phyloP scores from a whole-genome alignment of 169 alveolate genomes.

The Babesia gibsoni region DNA sequence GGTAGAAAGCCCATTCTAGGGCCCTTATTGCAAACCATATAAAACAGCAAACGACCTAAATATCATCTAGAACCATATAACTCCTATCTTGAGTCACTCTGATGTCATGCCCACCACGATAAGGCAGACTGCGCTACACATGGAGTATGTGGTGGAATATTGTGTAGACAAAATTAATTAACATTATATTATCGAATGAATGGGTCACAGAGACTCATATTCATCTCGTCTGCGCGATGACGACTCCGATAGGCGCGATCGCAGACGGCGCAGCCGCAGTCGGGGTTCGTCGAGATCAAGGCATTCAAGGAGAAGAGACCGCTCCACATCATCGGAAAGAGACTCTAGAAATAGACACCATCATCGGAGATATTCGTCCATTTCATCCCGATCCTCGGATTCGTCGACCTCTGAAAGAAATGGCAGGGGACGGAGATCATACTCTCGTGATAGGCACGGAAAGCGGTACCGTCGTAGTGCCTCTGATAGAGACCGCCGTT shows the following conservation, averaged over 20 bases:
- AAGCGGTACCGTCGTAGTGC: not conserved
- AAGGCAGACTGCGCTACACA: no score
- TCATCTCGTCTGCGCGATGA: slow-evolving; percentile 30
- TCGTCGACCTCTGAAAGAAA: not conserved
- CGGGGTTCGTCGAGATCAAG: not conserved
- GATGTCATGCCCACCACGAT: no score
- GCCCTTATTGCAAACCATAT: no score
- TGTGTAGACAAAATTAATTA: no score
- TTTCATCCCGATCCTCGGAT: slow-evolving; percentile 1
- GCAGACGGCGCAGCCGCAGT: slow-evolving; percentile 39
- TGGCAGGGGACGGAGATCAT: not conserved
- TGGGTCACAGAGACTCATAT: slow-evolving; percentile 29
- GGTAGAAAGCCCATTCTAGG: no score
- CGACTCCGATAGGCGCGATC: slow-evolving; percentile 32
- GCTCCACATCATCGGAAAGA: slow-evolving; percentile 16
- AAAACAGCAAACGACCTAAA: no score
- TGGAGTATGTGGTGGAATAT: no score
- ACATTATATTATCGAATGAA: not conserved
- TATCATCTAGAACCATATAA: no score
- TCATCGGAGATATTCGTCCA: slow-evolving; percentile 1
- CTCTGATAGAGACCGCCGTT: not conserved
- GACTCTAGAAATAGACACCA: slow-evolving; percentile 15
- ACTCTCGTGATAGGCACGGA: slow-evolving; percentile 8
- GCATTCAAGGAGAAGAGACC: slow-evolving; percentile 29
- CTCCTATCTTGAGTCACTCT: no score